Conservation (phyloP, 2,329 filamentous ascomycete genomes). For the Cercospora janseana region DNA sequence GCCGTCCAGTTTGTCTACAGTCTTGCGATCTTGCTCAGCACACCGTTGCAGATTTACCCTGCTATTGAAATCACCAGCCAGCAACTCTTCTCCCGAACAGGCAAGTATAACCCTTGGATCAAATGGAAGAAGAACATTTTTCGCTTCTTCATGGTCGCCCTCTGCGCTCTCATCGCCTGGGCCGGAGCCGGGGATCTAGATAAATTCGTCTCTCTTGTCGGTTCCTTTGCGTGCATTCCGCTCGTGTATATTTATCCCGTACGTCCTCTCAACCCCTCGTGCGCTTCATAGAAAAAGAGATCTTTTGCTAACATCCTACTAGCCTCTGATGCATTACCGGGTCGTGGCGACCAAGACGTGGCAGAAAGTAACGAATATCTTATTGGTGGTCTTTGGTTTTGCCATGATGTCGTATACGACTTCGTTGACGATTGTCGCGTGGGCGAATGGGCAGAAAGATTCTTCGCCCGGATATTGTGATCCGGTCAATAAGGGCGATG, state of each 20-base stretch:
- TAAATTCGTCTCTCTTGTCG: slow-evolving; percentile 94
- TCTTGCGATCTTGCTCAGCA: slow-evolving; percentile 93
- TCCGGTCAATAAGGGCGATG: slow-evolving; percentile 18
- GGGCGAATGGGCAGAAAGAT: slow-evolving; percentile 60
- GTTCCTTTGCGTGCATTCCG: slow-evolving; percentile 96
- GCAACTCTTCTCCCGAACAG: slow-evolving; percentile 85
- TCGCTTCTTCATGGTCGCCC: slow-evolving; percentile 84
- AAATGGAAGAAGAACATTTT: slow-evolving; percentile 99
- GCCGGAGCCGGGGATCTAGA: slow-evolving; percentile 88
- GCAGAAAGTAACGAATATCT: slow-evolving; percentile 70
- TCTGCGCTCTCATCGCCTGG: slow-evolving; percentile 88
- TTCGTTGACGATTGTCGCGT: slow-evolving; percentile 78
- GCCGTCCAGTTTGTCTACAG: slow-evolving; percentile 95
- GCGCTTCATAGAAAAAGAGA: not conserved
- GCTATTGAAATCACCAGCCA: slow-evolving; percentile 96
- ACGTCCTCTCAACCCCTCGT: slow-evolving; percentile 46
- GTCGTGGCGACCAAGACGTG: slow-evolving; percentile 69
- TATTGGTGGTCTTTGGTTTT: slow-evolving; percentile 76
- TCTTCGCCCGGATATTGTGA: slow-evolving; percentile 65
- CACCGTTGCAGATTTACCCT: slow-evolving; percentile 93
- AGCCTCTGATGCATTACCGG: slow-evolving; percentile 88
- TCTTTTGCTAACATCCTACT: slow-evolving; percentile 13
- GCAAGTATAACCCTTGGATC: slow-evolving; percentile 97
- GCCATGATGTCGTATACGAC: slow-evolving; percentile 93
- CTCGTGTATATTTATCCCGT: slow-evolving; percentile 97